A percentile compares a stretch with the other conserved stretches of the same genome.
Evolutionary conservation across 2,329 filamentous ascomycete genomes (phyloP).

Genomic region (Neonectria ditissima): DNA sequence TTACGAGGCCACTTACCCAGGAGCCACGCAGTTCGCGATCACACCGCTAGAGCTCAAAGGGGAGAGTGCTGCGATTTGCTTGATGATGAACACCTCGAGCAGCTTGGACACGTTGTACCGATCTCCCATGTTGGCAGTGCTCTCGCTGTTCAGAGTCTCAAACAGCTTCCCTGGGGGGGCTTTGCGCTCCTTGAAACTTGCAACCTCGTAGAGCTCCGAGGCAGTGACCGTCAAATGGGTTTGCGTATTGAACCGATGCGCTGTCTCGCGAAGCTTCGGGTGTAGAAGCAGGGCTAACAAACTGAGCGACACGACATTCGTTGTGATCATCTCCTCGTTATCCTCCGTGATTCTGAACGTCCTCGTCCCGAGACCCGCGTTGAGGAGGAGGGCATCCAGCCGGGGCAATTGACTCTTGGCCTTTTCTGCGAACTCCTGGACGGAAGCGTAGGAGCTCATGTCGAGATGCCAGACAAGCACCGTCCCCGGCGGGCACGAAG

Average conservation of each 20-base stretch:
- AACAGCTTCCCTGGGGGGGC: constrained; percentile 44
- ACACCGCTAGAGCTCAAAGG: neutral
- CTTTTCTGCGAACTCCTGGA: constrained; percentile 57
- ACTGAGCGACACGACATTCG: constrained; percentile 66
- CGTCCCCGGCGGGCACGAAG: neutral
- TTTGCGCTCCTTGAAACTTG: constrained; percentile 43
- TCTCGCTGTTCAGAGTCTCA: constrained; percentile 43
- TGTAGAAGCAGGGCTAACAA: constrained; percentile 62
- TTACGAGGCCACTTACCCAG: neutral
- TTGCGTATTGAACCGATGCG: constrained; percentile 28
- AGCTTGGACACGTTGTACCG: constrained; percentile 49
- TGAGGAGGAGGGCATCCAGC: constrained; percentile 59
- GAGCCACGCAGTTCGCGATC: constrained; percentile 8
- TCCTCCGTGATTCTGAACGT: constrained; percentile 53
- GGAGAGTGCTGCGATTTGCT: constrained; percentile 31
- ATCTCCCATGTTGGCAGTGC: constrained; percentile 20
- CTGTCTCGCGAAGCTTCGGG: constrained; percentile 61
- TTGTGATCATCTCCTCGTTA: constrained; percentile 61
- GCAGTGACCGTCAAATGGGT: constrained; percentile 46
- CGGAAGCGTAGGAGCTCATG: constrained; percentile 52
- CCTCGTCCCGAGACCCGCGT: constrained; percentile 52
- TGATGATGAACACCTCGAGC: constrained; percentile 45
- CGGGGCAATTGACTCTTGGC: constrained; percentile 51
- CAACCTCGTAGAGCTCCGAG: constrained; percentile 44
- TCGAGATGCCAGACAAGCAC: constrained; percentile 9